phyloP scores from a whole-genome alignment of 257 asterid genomes.

The Solanum medicagineum region DNA sequence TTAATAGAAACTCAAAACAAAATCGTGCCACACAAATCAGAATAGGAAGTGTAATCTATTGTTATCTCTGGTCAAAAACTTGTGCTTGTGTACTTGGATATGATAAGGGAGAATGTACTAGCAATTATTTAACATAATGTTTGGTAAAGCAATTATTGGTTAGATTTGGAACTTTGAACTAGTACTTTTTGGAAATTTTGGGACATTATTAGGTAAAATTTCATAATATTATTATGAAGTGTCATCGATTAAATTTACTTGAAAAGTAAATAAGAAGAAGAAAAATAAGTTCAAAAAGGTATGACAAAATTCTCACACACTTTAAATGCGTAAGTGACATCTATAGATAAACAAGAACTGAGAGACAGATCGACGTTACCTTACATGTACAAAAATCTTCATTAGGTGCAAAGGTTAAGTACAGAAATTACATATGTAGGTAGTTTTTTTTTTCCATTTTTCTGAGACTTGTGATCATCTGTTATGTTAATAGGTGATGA shows the following conservation, averaged over 20 bases:
- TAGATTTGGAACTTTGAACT: not conserved
- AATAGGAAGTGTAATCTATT: no score
- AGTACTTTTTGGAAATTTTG: not conserved
- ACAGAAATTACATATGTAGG: no score
- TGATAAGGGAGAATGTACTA: not conserved
- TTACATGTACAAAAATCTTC: no score
- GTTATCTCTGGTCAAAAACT: not conserved
- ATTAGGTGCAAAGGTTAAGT: no score
- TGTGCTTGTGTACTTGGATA: not conserved
- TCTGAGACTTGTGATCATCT: no score
- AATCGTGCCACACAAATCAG: not conserved
- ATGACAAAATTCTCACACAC: not conserved
- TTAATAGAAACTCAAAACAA: rapidly evolving
- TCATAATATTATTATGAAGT: not conserved
- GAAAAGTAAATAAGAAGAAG: not conserved
- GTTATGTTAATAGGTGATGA: no score
- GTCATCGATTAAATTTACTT: not conserved
- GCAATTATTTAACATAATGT: not conserved
- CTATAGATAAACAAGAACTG: no score
- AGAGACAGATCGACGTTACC: no score
- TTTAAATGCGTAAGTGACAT: no score
- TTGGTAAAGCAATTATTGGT: not conserved
- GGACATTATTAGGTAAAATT: not conserved
- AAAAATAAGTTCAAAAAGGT: not conserved
- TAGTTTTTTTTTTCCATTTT: no score